Evolutionary conservation across 2,329 filamentous ascomycete species (phyloP).

Genomic region (Raffaelea deltoideospora): DNA sequence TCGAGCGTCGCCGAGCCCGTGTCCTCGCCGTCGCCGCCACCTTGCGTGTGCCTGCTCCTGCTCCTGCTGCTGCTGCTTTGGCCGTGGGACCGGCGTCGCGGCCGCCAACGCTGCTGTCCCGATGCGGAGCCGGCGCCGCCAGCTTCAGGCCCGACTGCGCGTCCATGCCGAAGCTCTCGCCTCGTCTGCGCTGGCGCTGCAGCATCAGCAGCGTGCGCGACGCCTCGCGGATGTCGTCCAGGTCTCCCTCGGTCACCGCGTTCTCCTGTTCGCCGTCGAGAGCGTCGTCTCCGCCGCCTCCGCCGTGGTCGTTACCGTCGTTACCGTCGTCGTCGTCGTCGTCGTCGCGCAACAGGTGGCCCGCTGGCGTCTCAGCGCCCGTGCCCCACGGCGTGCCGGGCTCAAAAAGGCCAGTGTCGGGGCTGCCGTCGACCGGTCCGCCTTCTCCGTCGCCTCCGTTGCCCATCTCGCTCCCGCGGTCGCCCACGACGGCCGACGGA

Average conservation of each 20-base stretch:
- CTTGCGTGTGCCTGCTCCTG: constrained; percentile 10
- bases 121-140: neutral
- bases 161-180: constrained; percentile 1
- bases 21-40: too few species aligned
- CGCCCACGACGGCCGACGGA: constrained; percentile 27
- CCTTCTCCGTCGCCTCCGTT: constrained; percentile 23
- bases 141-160: neutral
- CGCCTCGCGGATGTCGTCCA: constrained; percentile 8
- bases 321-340: neutral
- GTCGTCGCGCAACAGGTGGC: constrained; percentile 1
- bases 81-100: constrained; percentile 9
- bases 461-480: constrained; percentile 8
- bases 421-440: too few species aligned
- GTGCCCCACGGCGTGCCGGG: constrained; percentile 62
- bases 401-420: constrained; percentile 19
- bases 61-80: neutral
- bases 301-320: neutral
- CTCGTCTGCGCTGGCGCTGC: constrained; percentile 4
- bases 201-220: constrained; percentile 9
- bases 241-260: neutral
- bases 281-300: neutral
- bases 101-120: constrained; percentile 19
- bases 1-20: too few species aligned
- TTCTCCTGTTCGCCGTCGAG: neutral
- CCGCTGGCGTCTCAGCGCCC: constrained; percentile 53